Conservation (phyloP, 2,329 filamentous ascomycete species). For the Drechslerella dactyloides region DNA sequence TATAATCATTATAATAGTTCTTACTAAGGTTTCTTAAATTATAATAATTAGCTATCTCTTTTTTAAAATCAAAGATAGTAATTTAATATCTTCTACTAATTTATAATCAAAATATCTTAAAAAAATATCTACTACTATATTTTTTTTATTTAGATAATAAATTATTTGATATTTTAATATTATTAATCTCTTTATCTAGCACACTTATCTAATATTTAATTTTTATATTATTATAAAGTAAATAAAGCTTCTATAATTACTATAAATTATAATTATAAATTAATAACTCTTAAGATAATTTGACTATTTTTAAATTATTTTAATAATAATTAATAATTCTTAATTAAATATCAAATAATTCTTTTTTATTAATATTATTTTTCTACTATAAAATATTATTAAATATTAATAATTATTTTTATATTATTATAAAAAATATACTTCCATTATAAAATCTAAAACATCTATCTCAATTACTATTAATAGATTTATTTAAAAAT, state of each 20-base stretch:
- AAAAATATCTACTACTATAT: background rate
- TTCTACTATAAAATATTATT: background rate
- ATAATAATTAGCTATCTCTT: background rate
- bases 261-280: background rate
- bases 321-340: background rate
- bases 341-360: background rate
- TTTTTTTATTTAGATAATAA: background rate
- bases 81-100: background rate
- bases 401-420: background rate
- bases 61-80: background rate
- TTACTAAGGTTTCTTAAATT: conserved; percentile 2
- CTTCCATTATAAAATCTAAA: background rate
- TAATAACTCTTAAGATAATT: background rate
- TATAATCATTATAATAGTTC: background rate
- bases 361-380: conserved; percentile 6
- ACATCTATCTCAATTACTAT: background rate
- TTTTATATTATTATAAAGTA: background rate
- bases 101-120: background rate
- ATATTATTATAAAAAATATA: background rate
- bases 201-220: background rate
- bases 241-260: background rate
- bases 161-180: background rate
- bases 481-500: background rate
- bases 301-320: background rate
- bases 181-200: background rate